These are phyloP conservation scores for Prinsepia uniflora DNA, from an alignment of 306 rosid species.

Conservation along the genomic window DNA sequence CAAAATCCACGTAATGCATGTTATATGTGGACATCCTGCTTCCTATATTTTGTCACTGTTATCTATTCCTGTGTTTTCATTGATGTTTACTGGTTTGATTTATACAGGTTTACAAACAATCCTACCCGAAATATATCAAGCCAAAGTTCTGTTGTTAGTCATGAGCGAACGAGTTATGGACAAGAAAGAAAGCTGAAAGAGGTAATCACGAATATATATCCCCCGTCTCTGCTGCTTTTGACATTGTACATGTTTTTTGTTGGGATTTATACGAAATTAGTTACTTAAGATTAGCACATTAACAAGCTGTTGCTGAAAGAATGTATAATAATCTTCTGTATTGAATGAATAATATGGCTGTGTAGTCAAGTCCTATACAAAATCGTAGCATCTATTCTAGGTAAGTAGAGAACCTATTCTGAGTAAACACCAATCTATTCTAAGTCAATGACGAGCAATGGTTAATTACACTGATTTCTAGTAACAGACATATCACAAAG, in stretches of 20 bases:
- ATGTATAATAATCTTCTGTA: too few relatives aligned
- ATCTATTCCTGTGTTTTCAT: not conserved
- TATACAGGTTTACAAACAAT: conserved; percentile 14
- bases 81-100: conserved; percentile 3
- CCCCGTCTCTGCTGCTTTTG: not conserved
- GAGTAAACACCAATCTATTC: too few relatives aligned
- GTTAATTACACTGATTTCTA: too few relatives aligned
- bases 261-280: too few relatives aligned
- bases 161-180: conserved; percentile 14
- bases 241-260: not conserved
- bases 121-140: conserved; percentile 3
- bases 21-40: not conserved
- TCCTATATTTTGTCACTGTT: not conserved
- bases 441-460: too few relatives aligned
- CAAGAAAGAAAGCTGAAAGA: conserved; percentile 21
- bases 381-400: too few relatives aligned
- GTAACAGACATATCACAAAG: too few relatives aligned
- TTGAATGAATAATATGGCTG: too few relatives aligned
- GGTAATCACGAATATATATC: conserved; percentile 9
- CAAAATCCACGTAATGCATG: conserved; percentile 13
- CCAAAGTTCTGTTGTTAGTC: not conserved
- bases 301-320: too few relatives aligned
- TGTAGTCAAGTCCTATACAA: too few relatives aligned
- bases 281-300: not conserved
- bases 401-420: too few relatives aligned